Evolutionary conservation across 306 rosid species (phyloP).

Genomic region (Parietaria judaica): DNA sequence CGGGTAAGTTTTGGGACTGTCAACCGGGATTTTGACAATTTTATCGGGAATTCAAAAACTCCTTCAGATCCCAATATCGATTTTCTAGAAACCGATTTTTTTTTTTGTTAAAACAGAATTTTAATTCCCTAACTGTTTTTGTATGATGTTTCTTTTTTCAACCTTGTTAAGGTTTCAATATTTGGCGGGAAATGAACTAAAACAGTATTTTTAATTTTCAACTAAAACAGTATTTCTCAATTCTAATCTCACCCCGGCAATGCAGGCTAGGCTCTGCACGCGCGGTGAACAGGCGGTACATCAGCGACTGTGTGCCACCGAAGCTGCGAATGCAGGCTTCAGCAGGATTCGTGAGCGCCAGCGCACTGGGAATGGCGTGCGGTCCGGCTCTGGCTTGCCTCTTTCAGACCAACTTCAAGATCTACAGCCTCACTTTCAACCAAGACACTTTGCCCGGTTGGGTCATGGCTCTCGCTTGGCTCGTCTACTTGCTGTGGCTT

Average conservation of each 20-base stretch:
- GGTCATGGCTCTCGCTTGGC: conserved; percentile 47
- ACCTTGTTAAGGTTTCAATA: too few species aligned
- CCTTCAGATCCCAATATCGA: too few species aligned
- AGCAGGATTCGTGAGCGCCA: conserved; percentile 73
- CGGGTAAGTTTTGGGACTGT: conserved; percentile 40
- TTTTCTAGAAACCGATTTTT: too few species aligned
- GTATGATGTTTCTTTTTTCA: too few species aligned
- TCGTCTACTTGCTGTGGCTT: conserved; percentile 33
- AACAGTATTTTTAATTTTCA: too few species aligned
- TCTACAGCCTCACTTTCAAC: conserved; percentile 36
- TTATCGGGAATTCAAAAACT: too few species aligned
- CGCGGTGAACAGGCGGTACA: conserved; percentile 45
- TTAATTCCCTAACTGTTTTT: too few species aligned
- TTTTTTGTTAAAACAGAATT: too few species aligned
- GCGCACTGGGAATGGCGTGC: conserved; percentile 62
- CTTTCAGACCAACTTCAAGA: conserved; percentile 36
- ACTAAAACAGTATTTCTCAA: too few species aligned
- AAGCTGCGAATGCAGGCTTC: conserved; percentile 45
- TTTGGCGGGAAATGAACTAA: too few species aligned
- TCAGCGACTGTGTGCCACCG: conserved; percentile 42
- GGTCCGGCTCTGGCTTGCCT: conserved; percentile 51
- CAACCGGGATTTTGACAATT: too few species aligned
- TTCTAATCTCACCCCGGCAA: not conserved
- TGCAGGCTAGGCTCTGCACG: conserved; percentile 49
- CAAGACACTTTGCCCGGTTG: conserved; percentile 49